A percentile compares a stretch with the other conserved stretches of the same genome.
These are phyloP conservation scores for Fomes fomentarius DNA, from an alignment of 1,284 basidiomycete genomes.

Conservation along the genomic window DNA sequence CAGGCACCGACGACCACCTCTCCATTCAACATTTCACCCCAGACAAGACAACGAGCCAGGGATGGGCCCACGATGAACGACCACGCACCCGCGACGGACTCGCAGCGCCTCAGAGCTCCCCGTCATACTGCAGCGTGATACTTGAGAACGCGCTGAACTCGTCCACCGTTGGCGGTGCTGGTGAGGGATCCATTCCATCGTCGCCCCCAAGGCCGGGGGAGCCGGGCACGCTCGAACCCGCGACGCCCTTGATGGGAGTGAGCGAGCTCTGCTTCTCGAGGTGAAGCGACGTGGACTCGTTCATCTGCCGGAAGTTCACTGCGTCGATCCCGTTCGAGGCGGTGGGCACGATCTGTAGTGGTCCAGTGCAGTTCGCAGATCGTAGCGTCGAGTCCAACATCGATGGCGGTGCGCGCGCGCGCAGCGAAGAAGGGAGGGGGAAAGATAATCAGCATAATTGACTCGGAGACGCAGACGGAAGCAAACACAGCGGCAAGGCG, in stretches of 20 bases:
- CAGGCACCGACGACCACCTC: neutral
- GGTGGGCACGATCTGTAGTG: conserved; percentile 76
- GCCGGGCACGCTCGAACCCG: conserved; percentile 38
- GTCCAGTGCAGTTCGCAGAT: conserved; percentile 2
- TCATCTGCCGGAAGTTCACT: conserved; percentile 89
- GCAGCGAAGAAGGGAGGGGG: neutral
- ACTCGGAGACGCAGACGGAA: conserved; percentile 6
- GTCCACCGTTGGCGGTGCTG: conserved; percentile 44
- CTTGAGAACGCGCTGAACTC: conserved; percentile 86
- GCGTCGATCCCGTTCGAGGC: conserved; percentile 85
- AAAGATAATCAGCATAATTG: conserved; percentile 16
- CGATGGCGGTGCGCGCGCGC: conserved; percentile 4
- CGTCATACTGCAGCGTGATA: conserved; percentile 86
- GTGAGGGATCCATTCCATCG: conserved; percentile 50
- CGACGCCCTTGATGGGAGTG: conserved; percentile 39
- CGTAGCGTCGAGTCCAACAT: neutral
- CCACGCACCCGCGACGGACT: conserved; percentile 7
- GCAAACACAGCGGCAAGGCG: neutral
- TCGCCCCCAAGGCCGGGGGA: conserved; percentile 51
- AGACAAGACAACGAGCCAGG: neutral
- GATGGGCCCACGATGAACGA: neutral
- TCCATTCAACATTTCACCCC: neutral
- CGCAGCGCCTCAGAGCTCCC: conserved; percentile 45
- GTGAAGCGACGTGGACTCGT: conserved; percentile 90
- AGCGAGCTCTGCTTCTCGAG: conserved; percentile 60